A percentile compares a stretch with the other conserved stretches of the same genome.
Conservation (phyloP, 257 asterid genomes). For the Scutellaria minor region DNA sequence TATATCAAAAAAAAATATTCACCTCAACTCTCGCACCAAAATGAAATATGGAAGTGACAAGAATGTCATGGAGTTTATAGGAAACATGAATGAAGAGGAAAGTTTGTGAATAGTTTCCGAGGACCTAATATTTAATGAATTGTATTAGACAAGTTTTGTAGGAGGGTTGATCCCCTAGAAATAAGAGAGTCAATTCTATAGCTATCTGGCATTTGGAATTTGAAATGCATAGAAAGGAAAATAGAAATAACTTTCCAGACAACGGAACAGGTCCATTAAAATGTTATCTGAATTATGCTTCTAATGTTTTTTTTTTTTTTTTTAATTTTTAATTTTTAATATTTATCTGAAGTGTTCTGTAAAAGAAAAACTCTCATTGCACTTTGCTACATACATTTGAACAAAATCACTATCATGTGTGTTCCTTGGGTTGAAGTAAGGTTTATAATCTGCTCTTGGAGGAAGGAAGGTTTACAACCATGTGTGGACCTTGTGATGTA, state of each 20-base stretch:
- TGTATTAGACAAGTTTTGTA: not conserved
- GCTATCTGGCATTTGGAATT: constrained; percentile 17
- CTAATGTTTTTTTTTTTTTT: not conserved
- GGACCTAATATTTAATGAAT: constrained; percentile 15
- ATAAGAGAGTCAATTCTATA: constrained; percentile 20
- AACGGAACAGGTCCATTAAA: not conserved
- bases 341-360: not conserved
- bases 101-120: not conserved
- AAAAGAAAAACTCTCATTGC: constrained; percentile 1
- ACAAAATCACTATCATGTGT: not conserved
- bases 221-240: constrained; percentile 23
- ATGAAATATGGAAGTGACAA: not conserved
- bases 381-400: constrained; percentile 13
- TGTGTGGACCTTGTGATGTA: constrained; percentile 5
- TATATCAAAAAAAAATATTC: not conserved
- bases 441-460: constrained; percentile 18
- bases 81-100: not conserved
- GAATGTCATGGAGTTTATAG: not conserved
- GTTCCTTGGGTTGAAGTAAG: constrained; percentile 21
- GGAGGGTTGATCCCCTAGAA: constrained; percentile 15
- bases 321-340: not conserved
- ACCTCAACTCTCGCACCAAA: not conserved
- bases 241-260: not conserved
- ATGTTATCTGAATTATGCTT: constrained; percentile 10
- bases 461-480: constrained; percentile 21